phyloP scores from a whole-genome alignment of 2,329 filamentous ascomycete species.

The Zarea fungicola region DNA sequence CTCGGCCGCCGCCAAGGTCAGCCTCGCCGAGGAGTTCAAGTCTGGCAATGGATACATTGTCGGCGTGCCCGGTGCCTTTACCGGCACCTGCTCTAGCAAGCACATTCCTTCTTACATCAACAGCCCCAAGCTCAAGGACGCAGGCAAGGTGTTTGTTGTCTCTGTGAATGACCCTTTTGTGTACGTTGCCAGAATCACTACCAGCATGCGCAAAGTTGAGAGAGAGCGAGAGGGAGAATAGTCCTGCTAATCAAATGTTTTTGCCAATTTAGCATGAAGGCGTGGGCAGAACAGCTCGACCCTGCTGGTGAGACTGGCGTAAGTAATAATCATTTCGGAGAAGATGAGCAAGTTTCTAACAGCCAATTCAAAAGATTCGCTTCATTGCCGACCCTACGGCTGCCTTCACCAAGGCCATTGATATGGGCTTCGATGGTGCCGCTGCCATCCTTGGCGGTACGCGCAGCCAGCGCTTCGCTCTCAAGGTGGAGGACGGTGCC shows the following conservation, averaged over 20 bases:
- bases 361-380: slow-evolving; percentile 62
- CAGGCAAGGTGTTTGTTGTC: slow-evolving; percentile 82
- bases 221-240: not conserved
- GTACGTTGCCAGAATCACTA: slow-evolving; percentile 48
- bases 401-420: slow-evolving; percentile 76
- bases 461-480: slow-evolving; percentile 82
- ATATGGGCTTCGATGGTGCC: slow-evolving; percentile 71
- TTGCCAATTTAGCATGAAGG: slow-evolving; percentile 65
- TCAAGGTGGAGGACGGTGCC: slow-evolving; percentile 78
- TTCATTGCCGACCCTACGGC: slow-evolving; percentile 81
- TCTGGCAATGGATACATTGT: slow-evolving; percentile 74
- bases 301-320: slow-evolving; percentile 70
- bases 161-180: slow-evolving; percentile 94
- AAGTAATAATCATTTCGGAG: slow-evolving; percentile 33
- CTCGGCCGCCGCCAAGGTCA: slow-evolving; percentile 89
- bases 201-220: not conserved
- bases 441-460: slow-evolving; percentile 73
- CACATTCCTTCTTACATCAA: slow-evolving; percentile 87
- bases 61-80: slow-evolving; percentile 77
- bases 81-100: slow-evolving; percentile 48
- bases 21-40: slow-evolving; percentile 69
- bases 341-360: not conserved
- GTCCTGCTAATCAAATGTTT: slow-evolving; percentile 12
- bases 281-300: slow-evolving; percentile 76
- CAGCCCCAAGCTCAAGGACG: slow-evolving; percentile 69